Base-by-base conservation (phyloP, 371 early-diverging fungal species). In the Chytridium lagenaria region DNA sequence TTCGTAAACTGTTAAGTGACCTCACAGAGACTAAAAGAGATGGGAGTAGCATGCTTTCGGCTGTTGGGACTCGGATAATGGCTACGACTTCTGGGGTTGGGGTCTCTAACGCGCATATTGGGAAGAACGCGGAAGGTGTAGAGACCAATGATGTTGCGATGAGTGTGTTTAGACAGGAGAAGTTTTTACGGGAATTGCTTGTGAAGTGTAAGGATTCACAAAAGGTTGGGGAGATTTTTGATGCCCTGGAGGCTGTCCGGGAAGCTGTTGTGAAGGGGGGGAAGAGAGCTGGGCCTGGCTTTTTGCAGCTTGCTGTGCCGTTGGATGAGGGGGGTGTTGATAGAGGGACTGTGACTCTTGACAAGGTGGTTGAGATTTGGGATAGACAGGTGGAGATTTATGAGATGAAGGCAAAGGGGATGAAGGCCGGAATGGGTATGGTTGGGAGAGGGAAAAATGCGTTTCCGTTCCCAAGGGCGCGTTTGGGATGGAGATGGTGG, bases 1-100 rank as follows among this genome's bases (percentile, higher is more conserved):
- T 88, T 23, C 87, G 90, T 77, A 91, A 91, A 71, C 72, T 93
- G 66, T 71, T 87, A n/a, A 82, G 83, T 7, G 86, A 88, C 30
- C 77, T 92, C 30, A 67, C 69, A 31, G 91, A 90, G 38, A 65
- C 83, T 36, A 88, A 90, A 77, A 86, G 92, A 15, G 89, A 91
- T 69, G 92, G 91, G 26, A 77, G 57, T 23, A 69, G 75, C 5
- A 80, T 91, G 81, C 69, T 87, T 44, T 49, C 67, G 1, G 84
- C 88, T 26, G 78, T 88, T 2, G 69, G 78, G 10, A 82, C 82
- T 1, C 77, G 87, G n/a, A 75, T 88, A 63, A 74, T 68, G 67
- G 71, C 72, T 28, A 68, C 72, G 49, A 63, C 78, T 50, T 49
- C 51, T 50, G 52, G 57, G 26, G n/a, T 34, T 19, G 51, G 15